A percentile compares a stretch with the other conserved stretches of the same genome.
Conservation (phyloP, 139 green algal genomes). For the Volvox africanus region DNA sequence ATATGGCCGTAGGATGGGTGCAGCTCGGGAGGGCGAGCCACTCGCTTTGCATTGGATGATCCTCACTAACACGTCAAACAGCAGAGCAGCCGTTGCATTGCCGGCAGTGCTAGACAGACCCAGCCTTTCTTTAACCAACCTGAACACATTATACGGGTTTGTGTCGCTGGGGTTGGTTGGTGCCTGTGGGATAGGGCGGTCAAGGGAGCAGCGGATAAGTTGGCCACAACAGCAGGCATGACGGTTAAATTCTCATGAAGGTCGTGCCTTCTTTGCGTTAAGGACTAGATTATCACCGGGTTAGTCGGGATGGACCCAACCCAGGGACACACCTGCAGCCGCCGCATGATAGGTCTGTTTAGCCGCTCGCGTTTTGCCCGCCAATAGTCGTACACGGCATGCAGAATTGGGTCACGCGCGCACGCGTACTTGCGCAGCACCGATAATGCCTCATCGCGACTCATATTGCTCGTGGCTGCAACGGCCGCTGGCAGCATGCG, state of each 20-base stretch:
- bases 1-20: too few species aligned
- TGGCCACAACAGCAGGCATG: too few species aligned
- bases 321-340: slow-evolving; percentile 81
- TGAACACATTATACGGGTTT: slow-evolving; percentile 97
- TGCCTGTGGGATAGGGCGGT: slow-evolving; percentile 3
- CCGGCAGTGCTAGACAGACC: too few species aligned
- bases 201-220: too few species aligned
- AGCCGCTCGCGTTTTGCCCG: slow-evolving; percentile 80
- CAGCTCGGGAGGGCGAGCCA: too few species aligned
- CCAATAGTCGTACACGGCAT: slow-evolving; percentile 95
- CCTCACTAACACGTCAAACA: too few species aligned
- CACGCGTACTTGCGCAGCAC: slow-evolving; percentile 64
- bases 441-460: slow-evolving; percentile 72
- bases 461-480: slow-evolving; percentile 80
- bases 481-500: slow-evolving; percentile 59
- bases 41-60: too few species aligned
- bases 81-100: too few species aligned
- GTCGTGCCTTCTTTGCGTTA: too few species aligned
- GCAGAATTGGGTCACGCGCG: slow-evolving; percentile 51
- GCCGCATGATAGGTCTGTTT: slow-evolving; percentile 88
- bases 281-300: too few species aligned
- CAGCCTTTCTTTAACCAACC: slow-evolving; percentile 56
- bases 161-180: slow-evolving; percentile 80
- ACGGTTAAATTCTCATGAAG: too few species aligned
- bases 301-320: neutral